Evolutionary conservation across 495 filamentous ascomycete species (phyloP), one percentile per base, ranked within the genome.

Genomic region (Podospora australis): DNA sequence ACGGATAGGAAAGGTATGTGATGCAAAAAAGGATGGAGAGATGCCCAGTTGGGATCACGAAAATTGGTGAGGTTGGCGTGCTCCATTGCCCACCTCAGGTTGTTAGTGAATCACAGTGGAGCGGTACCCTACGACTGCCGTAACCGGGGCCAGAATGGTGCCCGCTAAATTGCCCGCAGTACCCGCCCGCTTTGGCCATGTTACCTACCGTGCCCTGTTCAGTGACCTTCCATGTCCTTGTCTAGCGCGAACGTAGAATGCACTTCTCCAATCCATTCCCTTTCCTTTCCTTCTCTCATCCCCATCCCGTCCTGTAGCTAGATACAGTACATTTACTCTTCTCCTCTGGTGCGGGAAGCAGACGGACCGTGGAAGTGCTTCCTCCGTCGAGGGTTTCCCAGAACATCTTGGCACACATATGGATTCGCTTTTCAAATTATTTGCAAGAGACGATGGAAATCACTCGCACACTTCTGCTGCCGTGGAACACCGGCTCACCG

Each of bases 111-210:
- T 24, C 17, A 19, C 16, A 40, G 38, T 8, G 13, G 38, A 56
- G 46, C 42, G 20, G 45, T 24, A 2, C 23, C 21, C 8, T 10
- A 43, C 42, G 52, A 55, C 41, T 58, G 56, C 56, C 56, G 56
- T 39, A 55, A 47, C 42, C 46, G 40, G 40, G 46, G 34, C 24
- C 3, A 20, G 35, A 22, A 14, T 14, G 49, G 36, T 38, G 9
- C 16, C 41, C 32, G 34, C 47, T 24, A n/a, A n/a, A n/a, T n/a
- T n/a, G n/a, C 14, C 35, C n/a, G 8, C 35, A 16, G 14, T 11
- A 32, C 32, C 32, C 11, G n/a, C 32, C n/a, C 32, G 32, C 32
- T 36, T 16, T 36, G 10, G 9, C n/a, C 32, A 16, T 36, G 32
- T 36, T 36, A 36, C n/a, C 13, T n/a, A 17, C 9, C 32, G n/a